Evolutionary conservation across 768 basidiomycete genomes (phyloP).

Genomic region (Holtermannia corniformis): DNA sequence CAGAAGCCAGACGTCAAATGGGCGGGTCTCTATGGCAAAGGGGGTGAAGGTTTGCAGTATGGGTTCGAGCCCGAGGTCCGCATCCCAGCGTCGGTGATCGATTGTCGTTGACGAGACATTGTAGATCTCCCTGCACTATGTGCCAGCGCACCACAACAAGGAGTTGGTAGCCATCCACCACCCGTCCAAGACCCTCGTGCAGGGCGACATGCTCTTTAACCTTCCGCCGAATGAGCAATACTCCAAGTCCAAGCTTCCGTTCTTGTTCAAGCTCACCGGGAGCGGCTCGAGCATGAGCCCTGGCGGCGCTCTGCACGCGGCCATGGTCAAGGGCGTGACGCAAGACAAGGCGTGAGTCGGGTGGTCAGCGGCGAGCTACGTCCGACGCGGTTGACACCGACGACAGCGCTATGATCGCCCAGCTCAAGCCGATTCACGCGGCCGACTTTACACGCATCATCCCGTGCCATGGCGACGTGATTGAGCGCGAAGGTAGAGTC

Average conservation of each 20-base stretch:
- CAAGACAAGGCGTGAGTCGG: slow-evolving; percentile 45
- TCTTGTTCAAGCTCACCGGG: slow-evolving; percentile 15
- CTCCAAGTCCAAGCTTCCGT: slow-evolving; percentile 28
- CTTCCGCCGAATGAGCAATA: slow-evolving; percentile 66
- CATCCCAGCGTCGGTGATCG: no score
- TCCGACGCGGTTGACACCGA: slow-evolving; percentile 57
- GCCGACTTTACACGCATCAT: slow-evolving; percentile 38
- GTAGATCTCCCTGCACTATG: slow-evolving; percentile 45
- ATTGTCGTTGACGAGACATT: neutral
- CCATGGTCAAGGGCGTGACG: slow-evolving; percentile 22
- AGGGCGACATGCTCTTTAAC: slow-evolving; percentile 78
- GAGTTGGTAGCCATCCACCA: slow-evolving; percentile 76
- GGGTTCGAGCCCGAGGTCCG: slow-evolving; percentile 58
- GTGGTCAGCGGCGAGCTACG: slow-evolving; percentile 62
- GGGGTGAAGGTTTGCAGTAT: slow-evolving; percentile 56
- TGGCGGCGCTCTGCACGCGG: slow-evolving; percentile 28
- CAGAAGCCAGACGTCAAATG: slow-evolving; percentile 44
- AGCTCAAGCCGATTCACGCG: slow-evolving; percentile 21
- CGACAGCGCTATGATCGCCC: slow-evolving; percentile 20
- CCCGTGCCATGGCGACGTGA: slow-evolving; percentile 50
- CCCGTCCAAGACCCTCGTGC: slow-evolving; percentile 59
- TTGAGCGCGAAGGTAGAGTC: slow-evolving; percentile 53
- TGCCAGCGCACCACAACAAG: slow-evolving; percentile 56
- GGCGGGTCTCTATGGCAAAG: slow-evolving; percentile 57
- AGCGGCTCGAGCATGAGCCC: slow-evolving; percentile 26